phyloP scores from a whole-genome alignment of 2,329 filamentous ascomycete species.

The Cladosporium sp. region DNA sequence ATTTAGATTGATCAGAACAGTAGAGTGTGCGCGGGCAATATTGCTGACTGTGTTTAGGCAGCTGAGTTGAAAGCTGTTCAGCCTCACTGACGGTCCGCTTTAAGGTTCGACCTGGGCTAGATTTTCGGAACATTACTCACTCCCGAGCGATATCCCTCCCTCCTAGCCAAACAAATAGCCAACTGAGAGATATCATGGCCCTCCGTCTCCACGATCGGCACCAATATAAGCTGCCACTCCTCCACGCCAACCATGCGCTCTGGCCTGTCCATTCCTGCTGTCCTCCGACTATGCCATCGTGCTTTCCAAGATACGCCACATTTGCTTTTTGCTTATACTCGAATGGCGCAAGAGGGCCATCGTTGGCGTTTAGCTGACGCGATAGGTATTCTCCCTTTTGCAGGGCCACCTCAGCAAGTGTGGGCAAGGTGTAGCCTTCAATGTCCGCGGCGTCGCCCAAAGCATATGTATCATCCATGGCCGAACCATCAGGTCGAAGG shows the following conservation, averaged over 20 bases:
- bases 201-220: slow-evolving; percentile 28
- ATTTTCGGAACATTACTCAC: no score
- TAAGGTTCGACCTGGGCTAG: no score
- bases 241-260: slow-evolving; percentile 42
- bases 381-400: slow-evolving; percentile 37
- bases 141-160: slow-evolving; percentile 26
- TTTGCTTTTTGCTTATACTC: slow-evolving; percentile 36
- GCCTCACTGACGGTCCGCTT: no score
- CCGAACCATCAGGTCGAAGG: slow-evolving; percentile 22
- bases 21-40: no score
- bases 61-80: no score
- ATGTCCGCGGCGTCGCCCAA: slow-evolving; percentile 38
- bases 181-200: slow-evolving; percentile 29
- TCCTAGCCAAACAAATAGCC: slow-evolving; percentile 20
- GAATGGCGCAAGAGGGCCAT: slow-evolving; percentile 25
- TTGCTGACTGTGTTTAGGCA: not conserved
- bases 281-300: slow-evolving; percentile 39
- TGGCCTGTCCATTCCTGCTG: slow-evolving; percentile 37
- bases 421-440: slow-evolving; percentile 33
- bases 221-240: slow-evolving; percentile 32
- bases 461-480: slow-evolving; percentile 30
- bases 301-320: slow-evolving; percentile 39
- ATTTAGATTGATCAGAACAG: no score
- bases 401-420: slow-evolving; percentile 35
- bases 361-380: slow-evolving; percentile 24